Percentiles rank a stretch among this genome's conserved stretches.
Conservation (phyloP, 2,329 filamentous ascomycete genomes). For the Teratosphaeria gauchensis region DNA sequence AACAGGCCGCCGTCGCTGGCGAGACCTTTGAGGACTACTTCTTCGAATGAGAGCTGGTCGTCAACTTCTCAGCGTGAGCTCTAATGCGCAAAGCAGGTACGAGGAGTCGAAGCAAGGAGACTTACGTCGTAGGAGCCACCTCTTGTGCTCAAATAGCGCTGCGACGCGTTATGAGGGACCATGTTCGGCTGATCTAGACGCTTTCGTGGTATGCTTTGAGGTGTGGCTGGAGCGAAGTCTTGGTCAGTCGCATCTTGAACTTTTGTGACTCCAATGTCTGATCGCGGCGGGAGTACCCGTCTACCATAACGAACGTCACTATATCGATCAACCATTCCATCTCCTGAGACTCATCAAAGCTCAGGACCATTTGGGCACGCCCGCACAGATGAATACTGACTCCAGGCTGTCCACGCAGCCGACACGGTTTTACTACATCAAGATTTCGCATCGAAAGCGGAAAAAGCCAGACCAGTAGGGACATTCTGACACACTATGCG, state of each 20-base stretch:
- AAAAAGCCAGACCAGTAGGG: too few species aligned
- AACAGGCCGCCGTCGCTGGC: constrained; percentile 81
- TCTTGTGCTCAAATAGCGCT: constrained; percentile 53
- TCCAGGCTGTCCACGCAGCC: too few species aligned
- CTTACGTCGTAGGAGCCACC: constrained; percentile 54
- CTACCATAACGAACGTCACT: not conserved
- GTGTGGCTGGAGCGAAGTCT: not conserved
- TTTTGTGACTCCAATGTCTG: not conserved
- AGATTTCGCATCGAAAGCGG: too few species aligned
- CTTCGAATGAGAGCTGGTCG: constrained; percentile 79
- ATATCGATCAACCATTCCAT: not conserved
- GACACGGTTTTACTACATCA: too few species aligned
- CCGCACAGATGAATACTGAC: too few species aligned
- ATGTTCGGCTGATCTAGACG: not conserved
- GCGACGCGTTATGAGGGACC: constrained; percentile 40
- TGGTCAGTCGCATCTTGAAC: not conserved
- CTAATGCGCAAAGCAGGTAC: constrained; percentile 4
- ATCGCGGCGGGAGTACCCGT: not conserved
- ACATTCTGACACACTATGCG: too few species aligned
- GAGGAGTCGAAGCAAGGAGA: constrained; percentile 1
- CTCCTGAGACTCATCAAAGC: not conserved
- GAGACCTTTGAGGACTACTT: constrained; percentile 81
- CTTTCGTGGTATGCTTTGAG: not conserved
- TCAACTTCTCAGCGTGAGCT: constrained; percentile 22
- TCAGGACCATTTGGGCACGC: not conserved